Evolutionary conservation across 2,329 filamentous ascomycete species (phyloP).

Genomic region (Ophiostoma himal-ulmi): DNA sequence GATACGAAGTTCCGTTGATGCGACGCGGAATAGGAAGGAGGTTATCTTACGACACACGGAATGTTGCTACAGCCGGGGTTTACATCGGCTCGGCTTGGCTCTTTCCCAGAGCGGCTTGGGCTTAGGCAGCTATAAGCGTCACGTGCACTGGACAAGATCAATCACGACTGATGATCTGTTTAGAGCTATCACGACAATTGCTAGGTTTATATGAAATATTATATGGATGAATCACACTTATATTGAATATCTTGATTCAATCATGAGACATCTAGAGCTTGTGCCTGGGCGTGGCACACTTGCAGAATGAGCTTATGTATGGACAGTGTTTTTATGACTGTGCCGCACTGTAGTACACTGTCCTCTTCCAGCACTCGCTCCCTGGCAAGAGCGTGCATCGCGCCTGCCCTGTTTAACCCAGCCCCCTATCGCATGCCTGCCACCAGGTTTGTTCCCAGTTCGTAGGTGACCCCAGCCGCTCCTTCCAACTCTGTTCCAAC

Average conservation of each 20-base stretch:
- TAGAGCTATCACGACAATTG: background rate
- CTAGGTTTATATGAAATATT: background rate
- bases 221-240: background rate
- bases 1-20: background rate
- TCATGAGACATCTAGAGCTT: background rate
- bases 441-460: background rate
- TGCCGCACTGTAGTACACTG: background rate
- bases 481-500: conserved; percentile 7
- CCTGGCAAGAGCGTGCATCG: background rate
- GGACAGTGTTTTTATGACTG: background rate
- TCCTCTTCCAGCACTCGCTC: background rate
- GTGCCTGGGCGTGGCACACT: background rate
- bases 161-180: background rate
- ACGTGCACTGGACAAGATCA: background rate
- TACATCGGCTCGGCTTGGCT: background rate
- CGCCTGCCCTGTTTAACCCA: background rate
- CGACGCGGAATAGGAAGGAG: background rate
- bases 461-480: background rate
- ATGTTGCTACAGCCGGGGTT: background rate
- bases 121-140: background rate
- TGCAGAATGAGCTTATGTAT: background rate
- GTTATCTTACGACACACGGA: background rate
- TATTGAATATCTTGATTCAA: background rate
- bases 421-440: background rate
- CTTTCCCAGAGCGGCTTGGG: background rate